phyloP scores from a whole-genome alignment of 768 basidiomycete genomes.

The Phanerodontia chrysosporium region DNA sequence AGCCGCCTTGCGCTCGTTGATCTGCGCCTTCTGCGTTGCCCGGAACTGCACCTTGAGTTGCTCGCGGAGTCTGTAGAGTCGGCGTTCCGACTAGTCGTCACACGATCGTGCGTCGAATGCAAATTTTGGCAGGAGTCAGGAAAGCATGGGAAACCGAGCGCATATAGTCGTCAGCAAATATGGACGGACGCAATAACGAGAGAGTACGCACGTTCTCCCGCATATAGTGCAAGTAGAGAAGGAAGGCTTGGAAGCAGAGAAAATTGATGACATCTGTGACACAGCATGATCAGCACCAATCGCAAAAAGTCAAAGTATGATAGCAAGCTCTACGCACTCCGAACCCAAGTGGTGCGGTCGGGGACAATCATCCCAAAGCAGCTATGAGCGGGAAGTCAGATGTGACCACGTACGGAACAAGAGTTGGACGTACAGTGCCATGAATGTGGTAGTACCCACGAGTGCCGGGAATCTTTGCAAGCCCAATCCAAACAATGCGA shows the following conservation, averaged over 20 bases:
- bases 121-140: not conserved
- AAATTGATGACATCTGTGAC: conserved; percentile 60
- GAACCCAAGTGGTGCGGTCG: not conserved
- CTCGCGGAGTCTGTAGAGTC: conserved; percentile 45
- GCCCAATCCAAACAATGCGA: conserved; percentile 68
- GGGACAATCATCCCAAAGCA: not conserved
- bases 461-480: conserved; percentile 63
- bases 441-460: conserved; percentile 52
- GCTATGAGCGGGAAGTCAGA: not conserved
- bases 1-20: conserved; percentile 61
- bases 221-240: conserved; percentile 63
- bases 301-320: not conserved
- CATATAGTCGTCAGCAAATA: not conserved
- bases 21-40: conserved; percentile 57
- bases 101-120: not conserved
- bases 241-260: conserved; percentile 69
- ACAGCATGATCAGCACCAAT: not conserved
- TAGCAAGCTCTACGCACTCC: not conserved
- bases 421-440: conserved; percentile 40
- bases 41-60: conserved; percentile 51
- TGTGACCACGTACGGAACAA: not conserved
- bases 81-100: conserved; percentile 34
- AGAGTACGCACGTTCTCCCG: conserved; percentile 36
- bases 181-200: not conserved
- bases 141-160: not conserved